Evolutionary conservation across 2,329 filamentous ascomycete genomes (phyloP).

Genomic region (Chlorencoelia australis): DNA sequence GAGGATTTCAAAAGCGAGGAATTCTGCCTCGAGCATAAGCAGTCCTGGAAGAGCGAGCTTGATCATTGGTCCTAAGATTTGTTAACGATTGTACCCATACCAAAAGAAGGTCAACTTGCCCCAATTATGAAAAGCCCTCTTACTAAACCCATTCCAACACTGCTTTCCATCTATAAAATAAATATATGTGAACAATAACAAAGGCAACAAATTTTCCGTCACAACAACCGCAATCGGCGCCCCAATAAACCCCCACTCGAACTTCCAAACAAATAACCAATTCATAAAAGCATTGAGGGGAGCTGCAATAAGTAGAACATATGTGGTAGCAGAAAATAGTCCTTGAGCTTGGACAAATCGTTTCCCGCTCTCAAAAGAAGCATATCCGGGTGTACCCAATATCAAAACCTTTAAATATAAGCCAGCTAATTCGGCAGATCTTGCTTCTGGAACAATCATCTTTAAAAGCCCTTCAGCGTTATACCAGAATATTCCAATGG

Average conservation of each 20-base stretch:
- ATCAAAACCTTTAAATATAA: slow-evolving; percentile 63
- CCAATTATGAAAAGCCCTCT: slow-evolving; percentile 64
- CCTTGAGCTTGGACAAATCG: slow-evolving; percentile 77
- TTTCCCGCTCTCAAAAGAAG: slow-evolving; percentile 67
- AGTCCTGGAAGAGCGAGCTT: slow-evolving; percentile 79
- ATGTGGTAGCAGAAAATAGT: slow-evolving; percentile 69
- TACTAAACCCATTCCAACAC: slow-evolving; percentile 75
- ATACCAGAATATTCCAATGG: slow-evolving; percentile 63
- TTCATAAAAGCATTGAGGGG: slow-evolving; percentile 71
- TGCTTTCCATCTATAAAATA: slow-evolving; percentile 59
- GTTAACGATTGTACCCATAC: slow-evolving; percentile 8
- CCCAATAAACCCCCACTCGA: slow-evolving; percentile 62
- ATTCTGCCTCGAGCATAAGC: slow-evolving; percentile 90
- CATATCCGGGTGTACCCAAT: slow-evolving; percentile 64
- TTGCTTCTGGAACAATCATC: slow-evolving; percentile 58
- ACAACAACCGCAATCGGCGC: slow-evolving; percentile 69
- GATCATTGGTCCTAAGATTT: slow-evolving; percentile 57
- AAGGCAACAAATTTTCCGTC: slow-evolving; percentile 64
- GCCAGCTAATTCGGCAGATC: slow-evolving; percentile 62
- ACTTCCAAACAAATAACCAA: slow-evolving; percentile 67
- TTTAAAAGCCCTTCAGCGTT: slow-evolving; percentile 56
- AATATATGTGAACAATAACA: slow-evolving; percentile 66
- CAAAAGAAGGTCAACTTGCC: slow-evolving; percentile 20
- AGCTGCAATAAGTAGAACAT: slow-evolving; percentile 65
- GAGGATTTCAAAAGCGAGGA: slow-evolving; percentile 83